Percentiles rank a stretch among this genome's conserved stretches.
phyloP scores from a whole-genome alignment of 208 protist species.

The Wallacemonas sp. region DNA sequence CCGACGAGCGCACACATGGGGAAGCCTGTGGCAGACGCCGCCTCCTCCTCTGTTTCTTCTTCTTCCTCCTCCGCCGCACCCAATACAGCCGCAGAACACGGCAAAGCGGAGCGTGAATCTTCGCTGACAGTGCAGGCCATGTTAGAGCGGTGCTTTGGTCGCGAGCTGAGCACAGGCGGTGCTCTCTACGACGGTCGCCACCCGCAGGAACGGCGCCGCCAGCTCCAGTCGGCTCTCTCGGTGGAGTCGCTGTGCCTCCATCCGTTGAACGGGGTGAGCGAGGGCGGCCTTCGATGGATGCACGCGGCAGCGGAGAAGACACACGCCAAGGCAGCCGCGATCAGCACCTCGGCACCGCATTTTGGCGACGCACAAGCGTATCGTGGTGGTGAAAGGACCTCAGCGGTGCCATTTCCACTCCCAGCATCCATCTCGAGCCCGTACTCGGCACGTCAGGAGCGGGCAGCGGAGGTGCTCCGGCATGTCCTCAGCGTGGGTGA shows the following conservation, averaged over 20 bases:
- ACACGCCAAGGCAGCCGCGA: too few species aligned
- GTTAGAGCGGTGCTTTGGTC: slow-evolving; percentile 39
- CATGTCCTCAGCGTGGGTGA: slow-evolving; percentile 47
- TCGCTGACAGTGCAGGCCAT: slow-evolving; percentile 27
- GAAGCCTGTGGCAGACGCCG: too few species aligned
- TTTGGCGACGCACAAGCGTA: too few species aligned
- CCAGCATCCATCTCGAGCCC: background rate
- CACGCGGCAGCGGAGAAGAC: too few species aligned
- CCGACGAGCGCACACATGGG: too few species aligned
- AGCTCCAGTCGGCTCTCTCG: slow-evolving; percentile 22
- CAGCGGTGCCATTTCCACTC: slow-evolving; percentile 1
- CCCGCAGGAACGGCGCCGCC: background rate
- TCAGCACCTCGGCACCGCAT: too few species aligned
- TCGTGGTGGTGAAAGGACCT: too few species aligned
- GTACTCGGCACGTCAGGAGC: slow-evolving; percentile 5
- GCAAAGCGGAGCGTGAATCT: background rate
- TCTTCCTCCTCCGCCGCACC: too few species aligned
- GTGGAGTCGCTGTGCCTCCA: slow-evolving; percentile 56
- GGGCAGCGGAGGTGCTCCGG: slow-evolving; percentile 34
- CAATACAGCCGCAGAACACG: background rate
- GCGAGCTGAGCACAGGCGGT: background rate
- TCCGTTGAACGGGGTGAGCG: slow-evolving; percentile 38
- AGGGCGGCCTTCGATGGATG: background rate
- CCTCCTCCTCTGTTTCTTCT: too few species aligned
- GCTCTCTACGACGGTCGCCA: background rate